phyloP scores from a whole-genome alignment of 2,329 filamentous ascomycete genomes.

The Diaporthe velutina region DNA sequence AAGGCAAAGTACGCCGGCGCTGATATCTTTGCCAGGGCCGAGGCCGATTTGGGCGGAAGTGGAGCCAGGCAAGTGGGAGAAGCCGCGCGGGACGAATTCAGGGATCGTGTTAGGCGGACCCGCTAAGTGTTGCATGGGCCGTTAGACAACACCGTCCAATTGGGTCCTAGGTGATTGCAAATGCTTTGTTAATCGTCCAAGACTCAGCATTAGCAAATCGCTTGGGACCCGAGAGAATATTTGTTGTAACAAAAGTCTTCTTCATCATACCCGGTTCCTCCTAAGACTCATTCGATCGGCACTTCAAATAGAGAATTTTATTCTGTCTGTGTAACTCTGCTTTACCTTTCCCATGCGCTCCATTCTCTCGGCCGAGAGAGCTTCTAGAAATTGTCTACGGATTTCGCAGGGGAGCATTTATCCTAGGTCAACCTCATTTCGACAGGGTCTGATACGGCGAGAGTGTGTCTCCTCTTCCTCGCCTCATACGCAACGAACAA shows the following conservation, averaged over 20 bases:
- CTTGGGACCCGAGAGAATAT: background rate
- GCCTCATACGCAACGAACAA: background rate
- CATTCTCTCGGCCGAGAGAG: conserved; percentile 22
- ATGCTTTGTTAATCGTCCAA: conserved; percentile 34
- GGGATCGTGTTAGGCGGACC: background rate
- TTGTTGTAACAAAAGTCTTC: background rate
- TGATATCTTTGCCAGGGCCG: conserved; percentile 3
- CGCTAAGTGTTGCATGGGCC: conserved; percentile 5
- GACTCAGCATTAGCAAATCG: conserved; percentile 29
- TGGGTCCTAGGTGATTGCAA: conserved; percentile 35
- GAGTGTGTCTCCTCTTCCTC: background rate
- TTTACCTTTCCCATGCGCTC: background rate
- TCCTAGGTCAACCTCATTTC: background rate
- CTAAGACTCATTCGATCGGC: background rate
- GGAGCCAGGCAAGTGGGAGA: background rate
- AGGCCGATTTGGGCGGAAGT: conserved; percentile 9
- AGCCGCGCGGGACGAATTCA: conserved; percentile 22
- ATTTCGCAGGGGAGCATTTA: background rate
- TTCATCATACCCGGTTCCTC: background rate
- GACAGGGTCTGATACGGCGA: background rate
- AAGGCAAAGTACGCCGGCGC: background rate
- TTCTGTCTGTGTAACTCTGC: background rate
- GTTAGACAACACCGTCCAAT: conserved; percentile 16
- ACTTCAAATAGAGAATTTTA: too few species aligned
- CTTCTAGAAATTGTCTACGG: background rate